Conservation (phyloP, 805 yeast species). For the Nakazawaea wyomingensis region DNA sequence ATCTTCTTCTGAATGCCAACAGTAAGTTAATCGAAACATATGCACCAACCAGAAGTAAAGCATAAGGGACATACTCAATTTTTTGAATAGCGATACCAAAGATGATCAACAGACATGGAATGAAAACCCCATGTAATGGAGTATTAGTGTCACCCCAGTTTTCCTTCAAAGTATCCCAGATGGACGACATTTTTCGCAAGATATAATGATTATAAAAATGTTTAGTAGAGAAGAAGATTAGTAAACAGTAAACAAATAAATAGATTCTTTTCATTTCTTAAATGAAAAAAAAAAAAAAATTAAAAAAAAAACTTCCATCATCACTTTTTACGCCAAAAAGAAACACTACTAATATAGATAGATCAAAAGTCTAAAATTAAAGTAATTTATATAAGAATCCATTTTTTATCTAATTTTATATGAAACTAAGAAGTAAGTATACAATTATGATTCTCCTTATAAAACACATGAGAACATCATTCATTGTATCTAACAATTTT, state of each 20-base stretch:
- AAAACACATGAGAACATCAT: no score
- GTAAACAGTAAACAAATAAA: neutral
- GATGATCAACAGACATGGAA: constrained; percentile 57
- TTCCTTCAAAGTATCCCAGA: constrained; percentile 21
- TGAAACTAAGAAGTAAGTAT: no score
- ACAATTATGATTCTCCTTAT: no score
- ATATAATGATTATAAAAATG: neutral
- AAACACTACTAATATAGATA: no score
- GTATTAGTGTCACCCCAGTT: constrained; percentile 54
- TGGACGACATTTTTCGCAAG: constrained; percentile 1
- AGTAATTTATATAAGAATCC: no score
- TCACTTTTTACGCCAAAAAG: no score
- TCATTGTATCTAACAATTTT: no score
- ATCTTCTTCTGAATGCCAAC: constrained; percentile 33
- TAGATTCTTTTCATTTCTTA: neutral
- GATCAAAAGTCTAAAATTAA: no score
- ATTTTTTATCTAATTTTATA: no score
- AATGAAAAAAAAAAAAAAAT: no score
- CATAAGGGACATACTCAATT: constrained; percentile 37
- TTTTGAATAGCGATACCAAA: constrained; percentile 49
- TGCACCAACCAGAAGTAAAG: constrained; percentile 34
- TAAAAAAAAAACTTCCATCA: no score
- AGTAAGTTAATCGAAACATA: constrained; percentile 31
- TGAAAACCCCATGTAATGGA: constrained; percentile 72
- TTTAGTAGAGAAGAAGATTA: no score